Conservation (phyloP, 768 basidiomycete genomes). For the Kwoniella sp. region DNA sequence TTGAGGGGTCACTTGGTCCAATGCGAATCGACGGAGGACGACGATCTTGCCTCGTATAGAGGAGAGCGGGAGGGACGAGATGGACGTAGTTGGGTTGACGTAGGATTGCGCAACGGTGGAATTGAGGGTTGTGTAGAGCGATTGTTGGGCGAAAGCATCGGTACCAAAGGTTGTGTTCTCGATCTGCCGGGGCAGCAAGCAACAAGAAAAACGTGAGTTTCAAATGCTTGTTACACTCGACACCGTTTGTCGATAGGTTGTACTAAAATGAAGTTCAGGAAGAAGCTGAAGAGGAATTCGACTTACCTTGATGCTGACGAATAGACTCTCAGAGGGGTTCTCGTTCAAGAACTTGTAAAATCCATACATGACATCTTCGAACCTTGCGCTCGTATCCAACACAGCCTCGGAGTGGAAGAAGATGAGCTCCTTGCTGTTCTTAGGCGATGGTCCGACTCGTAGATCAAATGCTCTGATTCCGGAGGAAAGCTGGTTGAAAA, state of each 20-base stretch:
- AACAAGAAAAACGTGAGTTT: no score
- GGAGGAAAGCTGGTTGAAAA: slow-evolving; percentile 12
- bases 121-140: slow-evolving; percentile 13
- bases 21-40: slow-evolving; percentile 17
- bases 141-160: slow-evolving; percentile 2
- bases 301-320: slow-evolving; percentile 25
- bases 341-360: slow-evolving; percentile 22
- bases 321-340: slow-evolving; percentile 16
- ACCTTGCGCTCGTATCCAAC: slow-evolving; percentile 17
- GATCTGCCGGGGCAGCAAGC: slow-evolving; percentile 1
- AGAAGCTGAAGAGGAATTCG: not conserved
- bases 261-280: no score
- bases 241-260: no score
- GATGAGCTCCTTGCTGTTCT: slow-evolving; percentile 15
- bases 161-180: slow-evolving; percentile 21
- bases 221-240: no score
- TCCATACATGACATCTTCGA: slow-evolving; percentile 19
- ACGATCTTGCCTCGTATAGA: slow-evolving; percentile 17
- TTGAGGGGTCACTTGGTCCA: not conserved
- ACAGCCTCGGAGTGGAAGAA: slow-evolving; percentile 26
- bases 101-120: slow-evolving; percentile 11
- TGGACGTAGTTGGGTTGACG: slow-evolving; percentile 9
- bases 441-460: slow-evolving; percentile 13
- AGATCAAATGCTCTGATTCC: slow-evolving; percentile 22
- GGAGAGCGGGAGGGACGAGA: slow-evolving; percentile 6